A percentile compares a stretch with the other conserved stretches of the same genome.
phyloP scores from a whole-genome alignment of 345 rosid species.

The Pseudoturritis turrita region DNA sequence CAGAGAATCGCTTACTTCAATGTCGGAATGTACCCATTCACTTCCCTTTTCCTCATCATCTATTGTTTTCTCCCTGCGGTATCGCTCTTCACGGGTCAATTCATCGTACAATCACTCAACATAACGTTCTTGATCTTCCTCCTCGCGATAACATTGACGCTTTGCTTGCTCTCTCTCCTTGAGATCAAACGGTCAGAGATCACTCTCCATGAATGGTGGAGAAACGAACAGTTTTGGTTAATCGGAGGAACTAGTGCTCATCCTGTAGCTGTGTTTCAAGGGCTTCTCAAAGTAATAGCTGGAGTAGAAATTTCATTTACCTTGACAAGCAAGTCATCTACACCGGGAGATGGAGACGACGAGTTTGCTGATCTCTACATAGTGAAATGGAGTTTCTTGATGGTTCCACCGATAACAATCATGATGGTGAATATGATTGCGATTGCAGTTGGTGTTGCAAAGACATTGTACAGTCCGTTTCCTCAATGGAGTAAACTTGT shows the following conservation, averaged over 20 bases:
- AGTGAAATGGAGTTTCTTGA: constrained; percentile 64
- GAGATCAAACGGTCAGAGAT: constrained; percentile 79
- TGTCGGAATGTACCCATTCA: constrained; percentile 78
- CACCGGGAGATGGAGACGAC: constrained; percentile 61
- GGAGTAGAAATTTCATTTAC: constrained; percentile 77
- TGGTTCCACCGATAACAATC: constrained; percentile 66
- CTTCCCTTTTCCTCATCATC: constrained; percentile 63
- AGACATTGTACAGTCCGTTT: constrained; percentile 61
- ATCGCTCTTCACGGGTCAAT: constrained; percentile 67
- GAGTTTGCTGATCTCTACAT: constrained; percentile 56
- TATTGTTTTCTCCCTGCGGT: constrained; percentile 66
- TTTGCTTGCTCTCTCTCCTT: constrained; percentile 57
- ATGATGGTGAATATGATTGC: constrained; percentile 62
- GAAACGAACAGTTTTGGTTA: constrained; percentile 78
- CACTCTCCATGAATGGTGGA: constrained; percentile 84
- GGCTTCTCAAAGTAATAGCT: constrained; percentile 63
- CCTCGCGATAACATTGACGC: constrained; percentile 55
- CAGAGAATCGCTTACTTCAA: constrained; percentile 71
- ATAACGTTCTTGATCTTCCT: constrained; percentile 50
- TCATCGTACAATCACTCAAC: constrained; percentile 66
- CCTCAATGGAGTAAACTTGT: constrained; percentile 80
- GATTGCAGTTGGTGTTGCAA: constrained; percentile 53
- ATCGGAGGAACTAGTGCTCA: constrained; percentile 87
- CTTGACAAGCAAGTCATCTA: constrained; percentile 56
- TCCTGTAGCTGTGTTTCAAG: constrained; percentile 71